Evolutionary conservation across 345 rosid genomes (phyloP).

Genomic region (Gossypium rotundifolium): DNA sequence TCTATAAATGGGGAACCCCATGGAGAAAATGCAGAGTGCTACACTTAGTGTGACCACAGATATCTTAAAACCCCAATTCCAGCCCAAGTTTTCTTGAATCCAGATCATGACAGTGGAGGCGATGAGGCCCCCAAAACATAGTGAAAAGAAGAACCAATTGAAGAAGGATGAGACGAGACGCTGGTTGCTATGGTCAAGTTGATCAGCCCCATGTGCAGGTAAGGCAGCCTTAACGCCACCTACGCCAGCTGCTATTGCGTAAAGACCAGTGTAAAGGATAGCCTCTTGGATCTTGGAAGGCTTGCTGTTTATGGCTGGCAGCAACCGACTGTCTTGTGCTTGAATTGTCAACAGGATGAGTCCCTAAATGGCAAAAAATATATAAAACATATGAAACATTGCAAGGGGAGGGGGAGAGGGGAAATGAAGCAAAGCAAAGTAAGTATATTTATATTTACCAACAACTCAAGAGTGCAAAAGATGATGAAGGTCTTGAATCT

Average conservation of each 20-base stretch:
- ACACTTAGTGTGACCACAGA: constrained; percentile 19
- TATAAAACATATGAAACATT: neutral
- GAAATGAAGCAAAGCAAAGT: neutral
- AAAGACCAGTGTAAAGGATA: constrained; percentile 41
- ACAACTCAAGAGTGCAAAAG: constrained; percentile 34
- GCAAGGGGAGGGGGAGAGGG: neutral
- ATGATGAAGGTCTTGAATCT: constrained; percentile 39
- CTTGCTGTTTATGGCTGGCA: constrained; percentile 25
- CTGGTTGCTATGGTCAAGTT: constrained; percentile 33
- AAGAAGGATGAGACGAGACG: constrained; percentile 40
- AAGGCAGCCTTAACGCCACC: constrained; percentile 59
- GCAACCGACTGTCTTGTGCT: constrained; percentile 33
- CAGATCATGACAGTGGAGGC: constrained; percentile 52
- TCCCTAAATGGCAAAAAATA: constrained; percentile 28
- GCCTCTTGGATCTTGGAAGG: constrained; percentile 32
- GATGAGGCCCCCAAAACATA: constrained; percentile 43
- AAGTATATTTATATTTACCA: constrained; percentile 25
- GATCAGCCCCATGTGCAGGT: constrained; percentile 70
- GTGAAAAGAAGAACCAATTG: constrained; percentile 54
- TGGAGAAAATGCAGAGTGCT: constrained; percentile 33
- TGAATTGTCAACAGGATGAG: constrained; percentile 46
- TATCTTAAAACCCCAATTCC: constrained; percentile 39
- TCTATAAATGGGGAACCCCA: constrained; percentile 41
- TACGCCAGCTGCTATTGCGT: constrained; percentile 43
- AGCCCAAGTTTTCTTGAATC: constrained; percentile 58